phyloP scores from a whole-genome alignment of 2,329 filamentous ascomycete genomes.

The Xylaria sp. region DNA sequence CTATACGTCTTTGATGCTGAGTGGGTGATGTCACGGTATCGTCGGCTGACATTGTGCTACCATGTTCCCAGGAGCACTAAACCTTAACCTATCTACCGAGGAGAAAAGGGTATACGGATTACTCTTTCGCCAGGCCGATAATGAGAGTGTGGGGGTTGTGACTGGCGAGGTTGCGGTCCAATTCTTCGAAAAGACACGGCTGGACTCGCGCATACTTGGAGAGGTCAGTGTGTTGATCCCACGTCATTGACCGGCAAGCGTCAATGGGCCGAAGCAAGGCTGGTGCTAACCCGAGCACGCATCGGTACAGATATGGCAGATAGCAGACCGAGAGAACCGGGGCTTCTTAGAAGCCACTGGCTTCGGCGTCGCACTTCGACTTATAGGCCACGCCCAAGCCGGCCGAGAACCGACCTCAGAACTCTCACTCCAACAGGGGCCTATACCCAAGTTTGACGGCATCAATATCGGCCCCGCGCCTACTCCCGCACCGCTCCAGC shows the following conservation, averaged over 20 bases:
- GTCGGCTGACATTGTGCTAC: constrained; percentile 31
- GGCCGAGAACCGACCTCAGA: constrained; percentile 81
- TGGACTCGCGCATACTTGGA: constrained; percentile 84
- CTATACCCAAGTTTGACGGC: constrained; percentile 91
- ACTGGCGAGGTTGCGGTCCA: constrained; percentile 95
- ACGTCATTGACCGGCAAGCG: neutral
- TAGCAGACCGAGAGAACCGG: constrained; percentile 95
- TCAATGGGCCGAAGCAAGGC: neutral
- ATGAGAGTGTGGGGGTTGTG: constrained; percentile 88
- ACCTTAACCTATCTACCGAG: constrained; percentile 84
- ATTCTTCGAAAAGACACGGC: constrained; percentile 95
- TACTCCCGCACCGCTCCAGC: constrained; percentile 57
- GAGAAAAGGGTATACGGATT: constrained; percentile 95
- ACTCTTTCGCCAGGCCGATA: constrained; percentile 91
- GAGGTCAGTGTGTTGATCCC: constrained; percentile 63
- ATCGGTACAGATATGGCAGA: constrained; percentile 87
- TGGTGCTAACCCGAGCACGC: constrained; percentile 37
- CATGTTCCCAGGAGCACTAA: constrained; percentile 57
- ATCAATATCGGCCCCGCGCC: constrained; percentile 54
- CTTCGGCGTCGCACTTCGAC: constrained; percentile 88
- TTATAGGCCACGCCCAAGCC: constrained; percentile 95
- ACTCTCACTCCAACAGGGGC: constrained; percentile 82
- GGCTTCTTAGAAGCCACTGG: constrained; percentile 91
- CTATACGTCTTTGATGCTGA: neutral
- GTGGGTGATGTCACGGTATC: constrained; percentile 12